phyloP scores from a whole-genome alignment of 148 eudicot species.

The Rhododendron molle region DNA sequence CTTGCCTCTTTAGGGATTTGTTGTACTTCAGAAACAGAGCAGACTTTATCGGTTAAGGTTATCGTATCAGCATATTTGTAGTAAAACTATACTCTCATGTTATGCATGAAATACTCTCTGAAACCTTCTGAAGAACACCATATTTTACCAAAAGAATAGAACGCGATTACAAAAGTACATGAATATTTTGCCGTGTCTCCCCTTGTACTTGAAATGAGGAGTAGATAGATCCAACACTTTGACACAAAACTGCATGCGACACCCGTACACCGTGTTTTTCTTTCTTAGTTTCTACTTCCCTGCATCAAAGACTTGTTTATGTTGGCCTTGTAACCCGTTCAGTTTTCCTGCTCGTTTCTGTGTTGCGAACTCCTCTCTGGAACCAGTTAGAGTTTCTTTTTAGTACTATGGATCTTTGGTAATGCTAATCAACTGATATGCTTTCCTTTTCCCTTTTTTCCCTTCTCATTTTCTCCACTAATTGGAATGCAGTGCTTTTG shows the following conservation, averaged over 20 bases:
- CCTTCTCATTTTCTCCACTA: neutral
- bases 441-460: neutral
- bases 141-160: neutral
- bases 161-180: neutral
- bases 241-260: neutral
- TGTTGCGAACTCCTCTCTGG: neutral
- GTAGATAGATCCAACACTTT: neutral
- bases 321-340: neutral
- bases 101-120: neutral
- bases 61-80: neutral
- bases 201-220: neutral
- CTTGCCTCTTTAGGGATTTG: neutral
- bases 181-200: neutral
- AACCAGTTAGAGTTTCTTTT: neutral
- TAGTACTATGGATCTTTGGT: neutral
- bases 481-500: constrained; percentile 27
- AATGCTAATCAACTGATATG: neutral
- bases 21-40: neutral
- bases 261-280: neutral
- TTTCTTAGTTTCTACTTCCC: neutral
- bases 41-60: neutral
- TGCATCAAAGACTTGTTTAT: neutral
- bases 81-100: neutral
- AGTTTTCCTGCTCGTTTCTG: neutral
- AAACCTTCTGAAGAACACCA: neutral